A percentile compares a stretch with the other conserved stretches of the same genome.
These are phyloP conservation scores for Selaginella moellendorffii DNA, from an alignment of 75 land plant species.

Conservation along the genomic window DNA sequence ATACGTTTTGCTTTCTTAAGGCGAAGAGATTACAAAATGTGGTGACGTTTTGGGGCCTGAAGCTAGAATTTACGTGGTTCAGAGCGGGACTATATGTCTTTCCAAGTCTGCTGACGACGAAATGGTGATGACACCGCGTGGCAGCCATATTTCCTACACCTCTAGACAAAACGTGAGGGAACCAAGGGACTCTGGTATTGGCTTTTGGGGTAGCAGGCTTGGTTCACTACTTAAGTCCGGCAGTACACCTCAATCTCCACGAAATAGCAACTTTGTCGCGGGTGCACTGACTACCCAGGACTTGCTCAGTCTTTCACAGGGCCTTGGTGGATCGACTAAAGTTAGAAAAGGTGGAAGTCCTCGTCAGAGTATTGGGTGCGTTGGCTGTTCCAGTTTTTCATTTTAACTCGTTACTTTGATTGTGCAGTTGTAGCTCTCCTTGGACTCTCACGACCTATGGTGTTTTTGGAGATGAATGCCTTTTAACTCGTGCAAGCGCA, in stretches of 20 bases:
- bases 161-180: background rate
- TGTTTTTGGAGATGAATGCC: slow-evolving; percentile 26
- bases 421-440: slow-evolving; percentile 6
- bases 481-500: slow-evolving; percentile 3
- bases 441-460: slow-evolving; percentile 22
- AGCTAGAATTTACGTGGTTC: slow-evolving; percentile 23
- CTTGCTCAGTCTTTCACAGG: background rate
- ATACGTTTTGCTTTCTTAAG: slow-evolving; percentile 6
- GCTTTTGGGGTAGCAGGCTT: background rate
- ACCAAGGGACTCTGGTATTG: background rate
- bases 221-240: background rate
- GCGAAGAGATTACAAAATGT: slow-evolving; percentile 17
- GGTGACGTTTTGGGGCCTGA: slow-evolving; percentile 18
- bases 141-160: background rate
- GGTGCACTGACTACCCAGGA: background rate
- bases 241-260: background rate
- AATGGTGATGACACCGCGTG: background rate
- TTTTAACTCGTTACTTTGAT: background rate
- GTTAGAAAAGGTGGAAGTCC: background rate
- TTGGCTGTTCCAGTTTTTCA: no score
- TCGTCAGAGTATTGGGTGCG: background rate
- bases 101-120: background rate
- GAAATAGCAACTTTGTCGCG: background rate
- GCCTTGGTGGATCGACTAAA: background rate
- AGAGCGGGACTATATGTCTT: slow-evolving; percentile 13